phyloP scores from a whole-genome alignment of 148 eudicot species.

The Salicornia ramosissima region DNA sequence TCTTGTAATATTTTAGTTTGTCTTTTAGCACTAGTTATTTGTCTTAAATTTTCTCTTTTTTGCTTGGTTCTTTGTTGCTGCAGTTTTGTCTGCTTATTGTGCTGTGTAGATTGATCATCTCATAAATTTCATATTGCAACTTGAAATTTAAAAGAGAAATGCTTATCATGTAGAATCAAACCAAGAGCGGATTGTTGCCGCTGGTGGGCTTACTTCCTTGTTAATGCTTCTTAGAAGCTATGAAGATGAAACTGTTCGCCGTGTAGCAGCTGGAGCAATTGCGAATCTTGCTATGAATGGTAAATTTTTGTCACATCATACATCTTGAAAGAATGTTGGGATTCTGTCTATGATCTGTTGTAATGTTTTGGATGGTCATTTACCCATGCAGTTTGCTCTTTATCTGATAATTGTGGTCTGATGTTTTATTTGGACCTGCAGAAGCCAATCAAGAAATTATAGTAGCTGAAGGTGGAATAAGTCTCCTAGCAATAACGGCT shows the following conservation, averaged over 20 bases:
- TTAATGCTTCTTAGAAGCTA: conserved; percentile 88
- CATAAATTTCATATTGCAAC: background rate
- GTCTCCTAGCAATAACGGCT: conserved; percentile 84
- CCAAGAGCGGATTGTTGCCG: conserved; percentile 90
- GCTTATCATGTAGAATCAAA: conserved; percentile 57
- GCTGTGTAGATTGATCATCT: background rate
- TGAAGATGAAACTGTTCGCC: conserved; percentile 93
- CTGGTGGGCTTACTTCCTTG: conserved; percentile 96
- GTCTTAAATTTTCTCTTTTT: background rate
- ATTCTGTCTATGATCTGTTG: background rate
- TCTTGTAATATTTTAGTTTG: too few species aligned
- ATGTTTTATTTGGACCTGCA: conserved; percentile 28
- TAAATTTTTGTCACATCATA: conserved; percentile 18
- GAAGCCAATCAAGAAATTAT: conserved; percentile 95
- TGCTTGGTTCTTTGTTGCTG: background rate
- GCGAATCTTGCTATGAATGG: conserved; percentile 99
- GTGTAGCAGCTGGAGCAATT: conserved; percentile 99
- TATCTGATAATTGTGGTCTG: background rate
- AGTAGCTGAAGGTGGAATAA: conserved; percentile 92
- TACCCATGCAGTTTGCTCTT: background rate
- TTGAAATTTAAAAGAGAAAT: conserved; percentile 9
- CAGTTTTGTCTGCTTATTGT: conserved; percentile 5
- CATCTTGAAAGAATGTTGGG: background rate
- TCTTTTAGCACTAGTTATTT: background rate
- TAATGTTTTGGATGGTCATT: background rate